phyloP scores from a whole-genome alignment of 164 flowering plant genomes.

The Umbilicus rupestris region DNA sequence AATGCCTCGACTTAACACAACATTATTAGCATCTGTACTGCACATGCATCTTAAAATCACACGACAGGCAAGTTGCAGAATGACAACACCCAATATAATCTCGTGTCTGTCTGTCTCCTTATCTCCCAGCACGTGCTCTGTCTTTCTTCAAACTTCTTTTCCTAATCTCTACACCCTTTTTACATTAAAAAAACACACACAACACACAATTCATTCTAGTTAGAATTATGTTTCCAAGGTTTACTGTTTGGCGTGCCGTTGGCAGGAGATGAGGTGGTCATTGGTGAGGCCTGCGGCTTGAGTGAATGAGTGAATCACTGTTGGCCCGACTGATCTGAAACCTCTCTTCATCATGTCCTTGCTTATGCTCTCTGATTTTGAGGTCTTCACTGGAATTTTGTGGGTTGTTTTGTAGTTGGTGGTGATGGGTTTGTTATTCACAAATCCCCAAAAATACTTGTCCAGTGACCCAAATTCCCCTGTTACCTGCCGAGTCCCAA shows the following conservation, averaged over 20 bases:
- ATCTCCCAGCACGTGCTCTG: too few species aligned
- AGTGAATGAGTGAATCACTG: slow-evolving; percentile 84
- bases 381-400: slow-evolving; percentile 91
- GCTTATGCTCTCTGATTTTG: slow-evolving; percentile 88
- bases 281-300: slow-evolving; percentile 92
- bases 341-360: slow-evolving; percentile 92
- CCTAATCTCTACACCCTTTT: too few species aligned
- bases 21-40: too few species aligned
- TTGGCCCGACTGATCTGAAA: slow-evolving; percentile 76
- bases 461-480: slow-evolving; percentile 56
- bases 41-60: too few species aligned
- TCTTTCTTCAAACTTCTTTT: too few species aligned
- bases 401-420: slow-evolving; percentile 58
- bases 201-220: too few species aligned
- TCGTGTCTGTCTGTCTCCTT: too few species aligned
- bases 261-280: slow-evolving; percentile 71
- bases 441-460: slow-evolving; percentile 81
- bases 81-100: too few species aligned
- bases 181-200: too few species aligned
- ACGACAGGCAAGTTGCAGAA: too few species aligned
- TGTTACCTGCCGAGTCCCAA: slow-evolving; percentile 45
- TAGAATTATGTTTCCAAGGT: too few species aligned
- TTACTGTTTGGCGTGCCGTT: slow-evolving; percentile 53
- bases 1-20: too few species aligned
- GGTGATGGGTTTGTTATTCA: slow-evolving; percentile 62